Evolutionary conservation across 805 yeast species (phyloP).

Genomic region (Myxozyma vanderwaltii): DNA sequence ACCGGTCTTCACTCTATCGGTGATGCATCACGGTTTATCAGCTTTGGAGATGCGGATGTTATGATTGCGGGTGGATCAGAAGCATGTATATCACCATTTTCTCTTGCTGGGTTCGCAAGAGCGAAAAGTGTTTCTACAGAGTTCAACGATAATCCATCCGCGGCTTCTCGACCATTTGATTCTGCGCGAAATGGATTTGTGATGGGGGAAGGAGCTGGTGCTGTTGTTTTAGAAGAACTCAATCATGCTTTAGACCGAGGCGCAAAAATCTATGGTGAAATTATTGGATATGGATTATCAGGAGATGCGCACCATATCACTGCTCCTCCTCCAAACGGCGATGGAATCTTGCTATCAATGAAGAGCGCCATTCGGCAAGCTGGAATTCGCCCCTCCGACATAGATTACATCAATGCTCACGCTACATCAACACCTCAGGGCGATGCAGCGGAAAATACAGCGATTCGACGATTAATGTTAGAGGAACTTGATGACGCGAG

Average conservation of each 20-base stretch:
- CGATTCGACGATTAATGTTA: constrained; percentile 59
- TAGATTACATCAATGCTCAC: constrained; percentile 90
- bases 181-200: constrained; percentile 79
- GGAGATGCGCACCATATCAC: constrained; percentile 95
- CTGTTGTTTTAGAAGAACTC: constrained; percentile 71
- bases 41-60: constrained; percentile 76
- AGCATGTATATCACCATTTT: constrained; percentile 79
- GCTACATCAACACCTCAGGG: constrained; percentile 93
- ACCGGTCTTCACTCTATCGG: constrained; percentile 94
- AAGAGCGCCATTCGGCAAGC: constrained; percentile 63
- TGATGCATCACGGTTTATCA: constrained; percentile 82
- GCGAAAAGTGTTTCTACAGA: constrained; percentile 75
- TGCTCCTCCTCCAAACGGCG: constrained; percentile 80
- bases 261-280: constrained; percentile 69
- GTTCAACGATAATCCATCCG: constrained; percentile 60
- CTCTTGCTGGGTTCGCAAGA: constrained; percentile 87
- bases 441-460: constrained; percentile 81
- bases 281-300: constrained; percentile 84
- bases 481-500: constrained; percentile 46
- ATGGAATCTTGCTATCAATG: constrained; percentile 87
- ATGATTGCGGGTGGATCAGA: constrained; percentile 97
- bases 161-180: constrained; percentile 89
- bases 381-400: constrained; percentile 49
- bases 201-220: constrained; percentile 89
- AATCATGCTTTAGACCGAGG: constrained; percentile 73